These are phyloP conservation scores for Bipolaris cookei DNA, from an alignment of 2,329 filamentous ascomycete genomes.

Conservation along the genomic window DNA sequence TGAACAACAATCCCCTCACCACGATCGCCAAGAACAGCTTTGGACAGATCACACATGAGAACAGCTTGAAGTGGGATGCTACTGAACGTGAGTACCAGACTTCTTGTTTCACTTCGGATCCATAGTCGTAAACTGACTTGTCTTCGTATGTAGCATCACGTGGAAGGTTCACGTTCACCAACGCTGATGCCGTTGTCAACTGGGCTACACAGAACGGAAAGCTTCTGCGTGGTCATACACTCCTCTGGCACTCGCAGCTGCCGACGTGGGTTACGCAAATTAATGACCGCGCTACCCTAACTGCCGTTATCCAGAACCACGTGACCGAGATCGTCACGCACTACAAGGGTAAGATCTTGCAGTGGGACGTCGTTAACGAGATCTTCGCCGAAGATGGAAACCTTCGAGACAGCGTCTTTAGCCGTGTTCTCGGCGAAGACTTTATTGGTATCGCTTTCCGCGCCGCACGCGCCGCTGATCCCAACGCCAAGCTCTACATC, in stretches of 20 bases:
- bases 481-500: conserved; percentile 73
- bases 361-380: conserved; percentile 53
- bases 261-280: conserved; percentile 65
- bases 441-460: conserved; percentile 74
- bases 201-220: conserved; percentile 64
- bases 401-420: conserved; percentile 68
- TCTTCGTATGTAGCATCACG: not conserved
- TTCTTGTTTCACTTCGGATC: not conserved
- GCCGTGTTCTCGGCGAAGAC: conserved; percentile 70
- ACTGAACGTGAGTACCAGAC: conserved; percentile 53
- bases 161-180: conserved; percentile 62
- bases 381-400: conserved; percentile 66
- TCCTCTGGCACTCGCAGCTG: conserved; percentile 65
- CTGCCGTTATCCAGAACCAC: conserved; percentile 64
- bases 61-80: conserved; percentile 72
- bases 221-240: conserved; percentile 67
- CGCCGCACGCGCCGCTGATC: conserved; percentile 70
- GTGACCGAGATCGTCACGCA: conserved; percentile 63
- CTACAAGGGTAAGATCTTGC: conserved; percentile 69
- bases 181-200: conserved; percentile 66
- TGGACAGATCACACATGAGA: conserved; percentile 70
- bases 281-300: conserved; percentile 60
- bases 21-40: conserved; percentile 64
- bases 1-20: conserved; percentile 60
- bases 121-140: not conserved